A percentile compares a stretch with the other conserved stretches of the same genome.
phyloP scores from a whole-genome alignment of 2,329 filamentous ascomycete species.

The Neocucurbitaria cava region DNA sequence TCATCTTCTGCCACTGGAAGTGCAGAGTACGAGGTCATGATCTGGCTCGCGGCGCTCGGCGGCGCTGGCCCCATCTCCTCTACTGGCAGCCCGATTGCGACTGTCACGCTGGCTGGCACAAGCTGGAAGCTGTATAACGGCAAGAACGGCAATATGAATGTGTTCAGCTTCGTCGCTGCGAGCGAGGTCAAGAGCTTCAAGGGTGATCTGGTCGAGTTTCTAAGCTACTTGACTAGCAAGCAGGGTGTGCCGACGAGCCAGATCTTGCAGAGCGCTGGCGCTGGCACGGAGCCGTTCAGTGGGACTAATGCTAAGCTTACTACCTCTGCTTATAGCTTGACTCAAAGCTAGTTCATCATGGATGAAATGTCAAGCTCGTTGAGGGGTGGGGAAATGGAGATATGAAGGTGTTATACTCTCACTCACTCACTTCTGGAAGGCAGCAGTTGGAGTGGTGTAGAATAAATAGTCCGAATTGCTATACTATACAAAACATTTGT shows the following conservation, averaged over 20 bases:
- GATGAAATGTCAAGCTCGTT: not conserved
- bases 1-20: slow-evolving; percentile 54
- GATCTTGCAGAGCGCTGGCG: slow-evolving; percentile 61
- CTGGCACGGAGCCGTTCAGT: slow-evolving; percentile 65
- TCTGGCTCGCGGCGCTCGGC: slow-evolving; percentile 67
- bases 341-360: slow-evolving; percentile 24
- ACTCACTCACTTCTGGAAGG: not conserved
- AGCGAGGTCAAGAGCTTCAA: slow-evolving; percentile 60
- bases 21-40: slow-evolving; percentile 70
- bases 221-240: slow-evolving; percentile 60
- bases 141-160: slow-evolving; percentile 64
- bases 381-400: not conserved
- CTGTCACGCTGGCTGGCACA: slow-evolving; percentile 60
- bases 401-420: not conserved
- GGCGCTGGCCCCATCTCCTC: slow-evolving; percentile 66
- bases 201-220: slow-evolving; percentile 65
- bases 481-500: slow-evolving; percentile 25
- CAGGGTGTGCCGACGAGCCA: slow-evolving; percentile 59
- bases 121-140: slow-evolving; percentile 68
- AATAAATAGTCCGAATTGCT: not conserved
- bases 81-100: slow-evolving; percentile 62
- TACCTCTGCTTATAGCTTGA: slow-evolving; percentile 49
- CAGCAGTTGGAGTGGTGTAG: no score
- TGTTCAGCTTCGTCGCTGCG: slow-evolving; percentile 66
- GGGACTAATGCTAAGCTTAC: slow-evolving; percentile 57